Percentiles rank a stretch among this genome's conserved stretches.
Evolutionary conservation across 2,329 filamentous ascomycete species (phyloP).

Genomic region (Capronia americana): DNA sequence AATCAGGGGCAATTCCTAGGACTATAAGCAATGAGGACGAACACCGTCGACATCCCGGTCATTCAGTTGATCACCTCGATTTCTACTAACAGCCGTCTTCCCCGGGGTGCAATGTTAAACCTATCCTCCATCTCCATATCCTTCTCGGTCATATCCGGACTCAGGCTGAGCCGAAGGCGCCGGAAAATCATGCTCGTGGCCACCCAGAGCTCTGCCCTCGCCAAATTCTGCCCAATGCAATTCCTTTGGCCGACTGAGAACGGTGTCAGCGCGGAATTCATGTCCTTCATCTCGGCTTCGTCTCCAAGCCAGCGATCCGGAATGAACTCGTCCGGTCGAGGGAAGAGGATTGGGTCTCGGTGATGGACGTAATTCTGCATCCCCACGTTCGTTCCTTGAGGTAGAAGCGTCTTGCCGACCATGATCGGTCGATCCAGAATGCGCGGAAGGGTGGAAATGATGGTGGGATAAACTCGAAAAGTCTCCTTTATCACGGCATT

Average conservation of each 20-base stretch:
- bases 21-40: too few relatives aligned
- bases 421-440: slow-evolving; percentile 27
- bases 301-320: slow-evolving; percentile 40
- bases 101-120: slow-evolving; percentile 14
- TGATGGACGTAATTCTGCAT: slow-evolving; percentile 36
- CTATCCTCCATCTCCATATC: slow-evolving; percentile 40
- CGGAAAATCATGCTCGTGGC: slow-evolving; percentile 38
- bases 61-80: too few relatives aligned
- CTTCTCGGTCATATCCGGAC: slow-evolving; percentile 38
- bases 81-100: slow-evolving; percentile 2
- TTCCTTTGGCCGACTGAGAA: slow-evolving; percentile 47
- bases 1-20: too few relatives aligned
- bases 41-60: too few relatives aligned
- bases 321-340: slow-evolving; percentile 29
- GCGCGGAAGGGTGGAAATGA: slow-evolving; percentile 36
- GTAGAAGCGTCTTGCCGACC: slow-evolving; percentile 32
- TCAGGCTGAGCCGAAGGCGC: slow-evolving; percentile 33
- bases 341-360: slow-evolving; percentile 32
- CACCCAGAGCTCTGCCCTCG: slow-evolving; percentile 40
- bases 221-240: slow-evolving; percentile 42
- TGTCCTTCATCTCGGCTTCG: slow-evolving; percentile 29
- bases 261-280: slow-evolving; percentile 40
- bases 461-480: slow-evolving; percentile 39
- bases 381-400: slow-evolving; percentile 32
- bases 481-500: slow-evolving; percentile 39